Evolutionary conservation across 495 filamentous ascomycete genomes (phyloP).

Genomic region (Penicillium coffeae): DNA sequence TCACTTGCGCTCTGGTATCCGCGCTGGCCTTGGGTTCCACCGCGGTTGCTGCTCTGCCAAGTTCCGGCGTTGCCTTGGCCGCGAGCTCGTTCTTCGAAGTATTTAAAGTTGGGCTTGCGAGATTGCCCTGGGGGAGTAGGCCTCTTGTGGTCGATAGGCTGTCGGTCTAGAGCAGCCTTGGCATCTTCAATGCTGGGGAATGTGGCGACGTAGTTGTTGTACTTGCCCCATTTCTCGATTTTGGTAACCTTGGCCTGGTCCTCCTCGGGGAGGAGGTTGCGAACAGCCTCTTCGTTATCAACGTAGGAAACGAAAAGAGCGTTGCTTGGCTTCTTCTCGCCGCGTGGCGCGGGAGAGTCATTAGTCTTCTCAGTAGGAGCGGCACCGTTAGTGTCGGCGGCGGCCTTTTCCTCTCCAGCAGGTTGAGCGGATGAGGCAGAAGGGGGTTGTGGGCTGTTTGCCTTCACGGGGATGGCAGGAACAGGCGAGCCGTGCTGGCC

Average conservation of each 20-base stretch:
- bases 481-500: constrained; percentile 46
- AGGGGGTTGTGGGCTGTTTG: constrained; percentile 51
- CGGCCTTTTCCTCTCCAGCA: constrained; percentile 31
- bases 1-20: constrained; percentile 84
- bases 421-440: constrained; percentile 33
- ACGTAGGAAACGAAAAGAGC: constrained; percentile 83
- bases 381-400: constrained; percentile 35
- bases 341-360: constrained; percentile 36
- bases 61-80: constrained; percentile 61
- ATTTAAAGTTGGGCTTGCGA: constrained; percentile 73
- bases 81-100: constrained; percentile 64
- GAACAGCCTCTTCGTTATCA: constrained; percentile 70
- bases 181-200: constrained; percentile 76
- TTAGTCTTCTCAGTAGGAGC: constrained; percentile 34
- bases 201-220: constrained; percentile 68
- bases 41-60: constrained; percentile 66
- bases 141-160: constrained; percentile 71
- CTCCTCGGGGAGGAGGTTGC: constrained; percentile 74
- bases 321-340: constrained; percentile 57
- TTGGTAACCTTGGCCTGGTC: constrained; percentile 72
- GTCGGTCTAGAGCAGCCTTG: constrained; percentile 65
- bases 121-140: constrained; percentile 56
- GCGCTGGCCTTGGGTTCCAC: constrained; percentile 52
- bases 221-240: constrained; percentile 71
- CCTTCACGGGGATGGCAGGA: constrained; percentile 49